Evolutionary conservation across 139 green algal genomes (phyloP).

Genomic region (Chlorella sp.): DNA sequence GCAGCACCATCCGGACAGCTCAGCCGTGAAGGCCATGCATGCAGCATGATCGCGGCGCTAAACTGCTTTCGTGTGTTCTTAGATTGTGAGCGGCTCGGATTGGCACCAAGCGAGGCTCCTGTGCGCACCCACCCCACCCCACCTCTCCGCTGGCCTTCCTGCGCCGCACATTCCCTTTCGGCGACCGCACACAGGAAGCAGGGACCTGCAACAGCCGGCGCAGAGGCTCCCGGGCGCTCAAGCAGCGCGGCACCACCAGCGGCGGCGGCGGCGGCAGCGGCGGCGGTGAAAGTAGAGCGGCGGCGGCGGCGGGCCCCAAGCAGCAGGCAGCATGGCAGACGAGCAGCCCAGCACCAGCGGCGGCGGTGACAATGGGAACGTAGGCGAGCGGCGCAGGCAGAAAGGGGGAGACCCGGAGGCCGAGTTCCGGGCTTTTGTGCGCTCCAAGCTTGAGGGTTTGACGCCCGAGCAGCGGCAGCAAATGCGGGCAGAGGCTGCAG

Average conservation of each 20-base stretch:
- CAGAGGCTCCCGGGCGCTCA: too few species aligned
- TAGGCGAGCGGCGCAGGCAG: background rate
- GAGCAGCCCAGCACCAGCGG: too few species aligned
- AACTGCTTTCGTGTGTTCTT: too few species aligned
- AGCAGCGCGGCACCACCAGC: background rate
- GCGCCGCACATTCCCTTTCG: background rate
- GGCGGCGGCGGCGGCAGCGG: background rate
- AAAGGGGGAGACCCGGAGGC: background rate
- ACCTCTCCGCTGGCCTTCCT: background rate
- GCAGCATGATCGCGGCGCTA: too few species aligned
- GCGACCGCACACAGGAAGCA: background rate
- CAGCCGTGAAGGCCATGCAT: too few species aligned
- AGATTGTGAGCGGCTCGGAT: too few species aligned
- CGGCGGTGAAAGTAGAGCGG: background rate
- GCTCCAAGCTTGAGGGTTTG: background rate
- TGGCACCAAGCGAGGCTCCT: too few species aligned
- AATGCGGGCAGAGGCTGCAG: background rate
- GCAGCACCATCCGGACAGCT: too few species aligned
- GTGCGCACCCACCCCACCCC: too few species aligned
- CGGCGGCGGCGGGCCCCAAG: background rate
- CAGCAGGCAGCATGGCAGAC: background rate
- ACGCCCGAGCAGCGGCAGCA: background rate
- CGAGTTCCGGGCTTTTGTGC: background rate
- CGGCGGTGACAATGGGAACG: background rate
- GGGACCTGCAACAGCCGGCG: background rate